phyloP scores from a whole-genome alignment of 2,329 filamentous ascomycete genomes.

The Trichoderma sp. region DNA sequence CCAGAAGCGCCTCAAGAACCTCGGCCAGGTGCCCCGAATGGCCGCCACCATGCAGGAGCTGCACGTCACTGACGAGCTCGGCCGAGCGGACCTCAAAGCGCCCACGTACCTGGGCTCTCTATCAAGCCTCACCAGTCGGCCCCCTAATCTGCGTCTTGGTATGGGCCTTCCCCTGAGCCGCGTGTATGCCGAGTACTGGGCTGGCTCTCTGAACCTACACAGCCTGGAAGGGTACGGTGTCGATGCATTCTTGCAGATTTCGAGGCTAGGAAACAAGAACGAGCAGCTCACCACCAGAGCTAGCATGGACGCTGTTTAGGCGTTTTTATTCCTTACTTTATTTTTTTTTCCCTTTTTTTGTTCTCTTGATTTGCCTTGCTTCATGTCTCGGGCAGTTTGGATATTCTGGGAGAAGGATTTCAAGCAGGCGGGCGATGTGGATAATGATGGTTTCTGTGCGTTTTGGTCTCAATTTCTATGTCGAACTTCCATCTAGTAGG shows the following conservation, averaged over 20 bases:
- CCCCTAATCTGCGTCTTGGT: slow-evolving; percentile 83
- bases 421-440: slow-evolving; percentile 1
- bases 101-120: slow-evolving; percentile 63
- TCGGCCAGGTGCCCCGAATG: slow-evolving; percentile 84
- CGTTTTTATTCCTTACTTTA: background rate
- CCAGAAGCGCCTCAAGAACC: slow-evolving; percentile 76
- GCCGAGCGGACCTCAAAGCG: slow-evolving; percentile 45
- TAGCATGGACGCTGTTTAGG: slow-evolving; percentile 72
- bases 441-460: background rate
- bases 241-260: slow-evolving; percentile 94
- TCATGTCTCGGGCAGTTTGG: background rate
- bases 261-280: slow-evolving; percentile 95
- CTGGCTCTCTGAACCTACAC: slow-evolving; percentile 85
- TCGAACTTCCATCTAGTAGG: background rate
- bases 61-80: slow-evolving; percentile 50
- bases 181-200: slow-evolving; percentile 98
- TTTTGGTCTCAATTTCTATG: background rate
- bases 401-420: background rate
- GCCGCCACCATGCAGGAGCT: slow-evolving; percentile 92
- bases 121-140: slow-evolving; percentile 75
- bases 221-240: slow-evolving; percentile 94
- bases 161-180: slow-evolving; percentile 93
- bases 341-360: background rate
- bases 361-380: background rate
- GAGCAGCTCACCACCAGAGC: slow-evolving; percentile 83